phyloP scores from a whole-genome alignment of 352 stramenopile species.

The Ochromonadaceae sp. region DNA sequence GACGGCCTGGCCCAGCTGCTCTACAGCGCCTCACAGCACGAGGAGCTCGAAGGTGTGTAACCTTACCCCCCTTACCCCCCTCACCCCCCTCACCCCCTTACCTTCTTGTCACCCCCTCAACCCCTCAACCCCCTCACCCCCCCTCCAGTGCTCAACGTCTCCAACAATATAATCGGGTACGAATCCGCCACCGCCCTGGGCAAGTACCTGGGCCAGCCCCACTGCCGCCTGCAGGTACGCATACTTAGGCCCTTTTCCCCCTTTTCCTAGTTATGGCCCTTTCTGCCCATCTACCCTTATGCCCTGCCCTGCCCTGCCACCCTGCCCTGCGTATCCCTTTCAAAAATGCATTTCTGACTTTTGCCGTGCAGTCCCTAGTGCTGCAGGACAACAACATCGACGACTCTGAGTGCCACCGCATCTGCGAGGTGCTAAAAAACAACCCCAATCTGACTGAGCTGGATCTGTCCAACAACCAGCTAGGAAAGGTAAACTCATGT shows the following conservation, averaged over 20 bases:
- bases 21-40: not conserved
- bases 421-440: slow-evolving; percentile 24
- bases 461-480: slow-evolving; percentile 26
- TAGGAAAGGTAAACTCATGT: too few species aligned
- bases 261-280: not conserved
- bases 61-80: too few species aligned
- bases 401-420: slow-evolving; percentile 22
- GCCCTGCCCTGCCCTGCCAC: too few species aligned
- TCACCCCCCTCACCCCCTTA: too few species aligned
- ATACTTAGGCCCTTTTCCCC: not conserved
- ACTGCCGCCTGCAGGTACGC: slow-evolving; percentile 6
- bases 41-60: too few species aligned
- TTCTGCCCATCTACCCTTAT: too few species aligned
- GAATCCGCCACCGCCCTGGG: slow-evolving; percentile 16
- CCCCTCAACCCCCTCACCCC: too few species aligned
- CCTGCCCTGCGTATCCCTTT: too few species aligned
- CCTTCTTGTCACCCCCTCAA: too few species aligned
- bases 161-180: slow-evolving; percentile 24
- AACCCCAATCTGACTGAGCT: slow-evolving; percentile 27
- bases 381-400: slow-evolving; percentile 24
- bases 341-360: too few species aligned
- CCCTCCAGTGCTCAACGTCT: slow-evolving; percentile 20
- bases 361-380: not conserved
- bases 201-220: not conserved
- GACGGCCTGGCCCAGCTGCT: not conserved